Base-by-base conservation (phyloP, 805 yeast genomes). In the Cyberlindnera meyerae region DNA sequence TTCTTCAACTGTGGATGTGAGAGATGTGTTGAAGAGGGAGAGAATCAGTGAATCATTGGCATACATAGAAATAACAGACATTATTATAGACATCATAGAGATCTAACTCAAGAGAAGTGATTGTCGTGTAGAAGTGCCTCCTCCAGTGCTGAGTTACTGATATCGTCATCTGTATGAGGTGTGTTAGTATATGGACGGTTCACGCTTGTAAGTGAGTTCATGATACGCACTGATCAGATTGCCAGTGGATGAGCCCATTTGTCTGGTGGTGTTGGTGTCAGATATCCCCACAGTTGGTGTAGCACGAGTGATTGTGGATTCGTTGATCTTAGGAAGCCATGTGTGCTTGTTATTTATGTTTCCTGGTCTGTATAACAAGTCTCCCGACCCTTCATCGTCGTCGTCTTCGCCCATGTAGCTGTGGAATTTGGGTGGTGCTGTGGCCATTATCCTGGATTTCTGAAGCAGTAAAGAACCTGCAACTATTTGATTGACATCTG, bases 1-100 rank as follows among this genome's bases (percentile, higher is more conserved):
- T 77, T 76, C 47, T 79, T 79, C 45, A 57, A 58, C 12, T 79
- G 85, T 52, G 61, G 58, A 3, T 79, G 84, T 52, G 49, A 38
- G 2, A 62, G 69, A 35, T 78, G 85, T 51, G 16, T 29, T 2
- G 32, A 32, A 22, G 40, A 45, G 29, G 17, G 9, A 18, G 49
- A 42, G 48, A 39, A 47, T 9, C 22, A 8, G 7, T 20, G 22
- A 8, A 20, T 20, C 22, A 7, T 7, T 20, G 22, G 22, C 22
- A 8, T 20, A 8, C 22, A 20, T 20, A n/a, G n/a, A n/a, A n/a
- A n/a, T n/a, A n/a, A n/a, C n/a, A n/a, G n/a, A n/a, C n/a, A n/a
- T n/a, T n/a, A n/a, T n/a, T 8, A 20, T 9, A 20, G 22, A 20
- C 7, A 20, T 7, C 22, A 20, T 20, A 20, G 22, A 20, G 9